A percentile compares a stretch with the other conserved stretches of the same genome.
These are phyloP conservation scores for Cladosporium phlei DNA, from an alignment of 2,329 filamentous ascomycete species.

Conservation along the genomic window DNA sequence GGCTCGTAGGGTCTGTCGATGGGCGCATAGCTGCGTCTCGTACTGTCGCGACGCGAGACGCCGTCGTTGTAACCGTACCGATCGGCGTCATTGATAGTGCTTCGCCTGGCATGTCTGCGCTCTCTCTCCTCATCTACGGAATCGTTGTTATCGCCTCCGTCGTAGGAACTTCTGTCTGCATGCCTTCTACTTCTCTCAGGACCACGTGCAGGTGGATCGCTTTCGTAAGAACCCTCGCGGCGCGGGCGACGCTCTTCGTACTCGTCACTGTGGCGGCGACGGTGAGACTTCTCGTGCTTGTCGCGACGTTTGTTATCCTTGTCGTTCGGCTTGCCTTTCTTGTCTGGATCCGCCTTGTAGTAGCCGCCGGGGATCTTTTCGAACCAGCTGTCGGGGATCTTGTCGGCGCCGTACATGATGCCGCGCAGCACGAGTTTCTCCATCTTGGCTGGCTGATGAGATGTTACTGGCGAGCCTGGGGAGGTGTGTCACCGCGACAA, in stretches of 20 bases:
- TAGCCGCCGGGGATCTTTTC: conserved; percentile 35
- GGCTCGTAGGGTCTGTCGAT: background rate
- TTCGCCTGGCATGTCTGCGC: conserved; percentile 4
- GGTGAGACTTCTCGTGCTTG: conserved; percentile 10
- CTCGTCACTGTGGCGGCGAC: conserved; percentile 25
- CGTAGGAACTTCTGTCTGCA: conserved; percentile 17
- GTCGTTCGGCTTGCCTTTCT: conserved; percentile 19
- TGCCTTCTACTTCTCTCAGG: conserved; percentile 7
- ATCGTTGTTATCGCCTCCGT: conserved; percentile 22
- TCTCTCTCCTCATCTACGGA: background rate
- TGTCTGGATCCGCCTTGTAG: conserved; percentile 31
- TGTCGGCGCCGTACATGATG: conserved; percentile 30
- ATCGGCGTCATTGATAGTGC: conserved; percentile 18
- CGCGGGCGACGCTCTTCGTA: conserved; percentile 21
- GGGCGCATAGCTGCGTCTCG: background rate
- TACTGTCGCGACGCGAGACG: background rate
- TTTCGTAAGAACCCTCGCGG: too few relatives aligned
- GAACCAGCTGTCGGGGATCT: conserved; percentile 36
- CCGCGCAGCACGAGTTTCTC: conserved; percentile 26
- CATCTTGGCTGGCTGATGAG: conserved; percentile 12
- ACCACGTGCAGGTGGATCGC: conserved; percentile 16
- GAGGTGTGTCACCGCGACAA: background rate
- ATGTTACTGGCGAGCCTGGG: background rate
- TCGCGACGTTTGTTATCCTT: conserved; percentile 15
- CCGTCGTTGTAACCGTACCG: conserved; percentile 22